Evolutionary conservation across 257 asterid species (phyloP).

Genomic region (Scutellaria baicalensis): DNA sequence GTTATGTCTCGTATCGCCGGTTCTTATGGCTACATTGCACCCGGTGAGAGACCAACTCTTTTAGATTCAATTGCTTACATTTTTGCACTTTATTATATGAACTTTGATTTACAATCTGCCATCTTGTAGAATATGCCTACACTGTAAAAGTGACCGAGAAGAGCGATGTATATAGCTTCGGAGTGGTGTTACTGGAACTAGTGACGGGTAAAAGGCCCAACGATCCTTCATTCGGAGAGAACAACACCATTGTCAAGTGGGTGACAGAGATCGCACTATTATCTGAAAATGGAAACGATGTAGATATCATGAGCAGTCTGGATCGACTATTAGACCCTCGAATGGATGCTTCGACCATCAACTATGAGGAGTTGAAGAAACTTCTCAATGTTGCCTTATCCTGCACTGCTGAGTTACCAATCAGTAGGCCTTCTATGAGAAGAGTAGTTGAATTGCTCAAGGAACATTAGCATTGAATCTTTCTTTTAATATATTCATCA

Average conservation of each 20-base stretch:
- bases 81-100: not conserved
- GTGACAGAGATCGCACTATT: slow-evolving; percentile 34
- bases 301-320: slow-evolving; percentile 9
- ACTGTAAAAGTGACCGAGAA: slow-evolving; percentile 58
- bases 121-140: slow-evolving; percentile 56
- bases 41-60: slow-evolving; percentile 49
- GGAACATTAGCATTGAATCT: slow-evolving; percentile 1
- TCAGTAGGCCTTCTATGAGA: slow-evolving; percentile 76
- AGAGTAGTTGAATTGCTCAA: slow-evolving; percentile 56
- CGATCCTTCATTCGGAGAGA: slow-evolving; percentile 45
- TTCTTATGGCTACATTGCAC: slow-evolving; percentile 85
- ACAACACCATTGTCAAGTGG: slow-evolving; percentile 60
- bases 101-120: not conserved
- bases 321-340: slow-evolving; percentile 43
- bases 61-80: not conserved
- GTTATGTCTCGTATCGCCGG: slow-evolving; percentile 72
- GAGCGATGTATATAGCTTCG: slow-evolving; percentile 81
- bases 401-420: slow-evolving; percentile 50
- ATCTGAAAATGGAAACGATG: slow-evolving; percentile 5
- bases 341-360: slow-evolving; percentile 25
- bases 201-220: slow-evolving; percentile 52
- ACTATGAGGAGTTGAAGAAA: slow-evolving; percentile 37
- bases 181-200: slow-evolving; percentile 63
- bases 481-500: too few species aligned
- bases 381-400: slow-evolving; percentile 52